phyloP scores from a whole-genome alignment of 805 yeast species.

The Lipomyces yamanashiensis region DNA sequence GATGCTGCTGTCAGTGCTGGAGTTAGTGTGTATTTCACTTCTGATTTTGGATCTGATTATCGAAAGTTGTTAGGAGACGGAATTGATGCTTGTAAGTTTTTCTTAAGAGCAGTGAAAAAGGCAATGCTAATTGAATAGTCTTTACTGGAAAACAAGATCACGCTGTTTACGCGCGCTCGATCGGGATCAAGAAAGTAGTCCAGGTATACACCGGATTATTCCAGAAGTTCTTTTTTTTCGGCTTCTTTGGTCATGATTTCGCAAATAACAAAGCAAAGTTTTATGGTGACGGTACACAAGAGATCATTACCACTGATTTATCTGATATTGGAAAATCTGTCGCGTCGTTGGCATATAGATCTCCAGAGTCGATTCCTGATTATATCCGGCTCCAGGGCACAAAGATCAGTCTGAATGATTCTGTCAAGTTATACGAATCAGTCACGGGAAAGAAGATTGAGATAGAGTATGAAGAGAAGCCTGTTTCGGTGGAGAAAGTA shows the following conservation, averaged over 20 bases:
- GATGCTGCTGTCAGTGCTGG: conserved; percentile 47
- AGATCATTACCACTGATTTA: conserved; percentile 34
- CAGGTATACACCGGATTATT: conserved; percentile 38
- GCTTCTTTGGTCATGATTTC: conserved; percentile 25
- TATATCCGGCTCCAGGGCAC: conserved; percentile 34
- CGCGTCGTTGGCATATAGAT: conserved; percentile 37
- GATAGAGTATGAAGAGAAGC: conserved; percentile 14
- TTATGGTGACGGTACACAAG: conserved; percentile 33
- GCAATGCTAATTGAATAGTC: not conserved
- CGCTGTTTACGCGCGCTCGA: conserved; percentile 32
- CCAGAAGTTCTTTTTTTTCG: conserved; percentile 24
- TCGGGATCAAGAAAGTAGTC: conserved; percentile 40
- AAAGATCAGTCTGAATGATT: conserved; percentile 27
- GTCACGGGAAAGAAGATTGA: conserved; percentile 36
- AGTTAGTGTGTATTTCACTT: conserved; percentile 60
- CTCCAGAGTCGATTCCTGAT: conserved; percentile 38
- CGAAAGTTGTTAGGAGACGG: conserved; percentile 4
- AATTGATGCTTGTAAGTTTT: conserved; percentile 9
- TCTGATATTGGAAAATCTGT: conserved; percentile 40
- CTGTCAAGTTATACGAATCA: conserved; percentile 35
- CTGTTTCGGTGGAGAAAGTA: not conserved
- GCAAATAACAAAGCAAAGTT: conserved; percentile 23
- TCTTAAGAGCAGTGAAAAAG: too few species aligned
- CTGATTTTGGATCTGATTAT: conserved; percentile 61
- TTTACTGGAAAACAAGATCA: conserved; percentile 29